Percentiles rank a stretch among this genome's conserved stretches.
Evolutionary conservation across 2,329 filamentous ascomycete species (phyloP).

Genomic region (Parascedosporium putredinis): DNA sequence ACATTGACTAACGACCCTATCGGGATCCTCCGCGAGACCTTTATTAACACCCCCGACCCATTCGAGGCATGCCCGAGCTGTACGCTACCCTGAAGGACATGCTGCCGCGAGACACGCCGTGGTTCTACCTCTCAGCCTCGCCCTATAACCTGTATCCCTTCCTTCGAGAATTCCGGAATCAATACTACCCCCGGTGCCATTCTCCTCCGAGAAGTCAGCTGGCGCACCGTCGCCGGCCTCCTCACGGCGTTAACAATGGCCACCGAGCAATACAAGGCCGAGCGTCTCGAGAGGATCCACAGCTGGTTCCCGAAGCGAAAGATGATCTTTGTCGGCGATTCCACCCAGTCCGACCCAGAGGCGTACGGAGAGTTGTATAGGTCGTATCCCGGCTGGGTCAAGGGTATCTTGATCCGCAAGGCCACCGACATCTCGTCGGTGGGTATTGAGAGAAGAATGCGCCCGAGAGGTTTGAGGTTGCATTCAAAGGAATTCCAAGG

Average conservation of each 20-base stretch:
- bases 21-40: conserved; percentile 75
- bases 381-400: conserved; percentile 64
- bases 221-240: conserved; percentile 74
- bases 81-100: conserved; percentile 55
- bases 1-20: conserved; percentile 72
- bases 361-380: conserved; percentile 71
- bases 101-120: conserved; percentile 52
- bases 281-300: conserved; percentile 68
- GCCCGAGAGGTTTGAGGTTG: conserved; percentile 65
- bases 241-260: conserved; percentile 69
- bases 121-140: conserved; percentile 89
- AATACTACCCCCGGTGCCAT: conserved; percentile 69
- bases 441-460: conserved; percentile 64
- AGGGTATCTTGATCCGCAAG: conserved; percentile 75
- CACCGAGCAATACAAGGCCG: conserved; percentile 78
- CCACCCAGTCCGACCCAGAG: conserved; percentile 84
- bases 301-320: conserved; percentile 67
- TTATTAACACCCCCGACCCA: conserved; percentile 64
- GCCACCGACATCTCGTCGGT: conserved; percentile 62
- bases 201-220: conserved; percentile 74
- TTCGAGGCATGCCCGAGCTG: conserved; percentile 74
- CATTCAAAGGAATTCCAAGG: conserved; percentile 62
- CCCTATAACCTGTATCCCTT: conserved; percentile 93
- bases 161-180: conserved; percentile 60
- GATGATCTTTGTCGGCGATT: conserved; percentile 81